Evolutionary conservation across 495 filamentous ascomycete species (phyloP), one percentile per base, ranked within the genome.

Genomic region (Pyrenula aspistea): DNA sequence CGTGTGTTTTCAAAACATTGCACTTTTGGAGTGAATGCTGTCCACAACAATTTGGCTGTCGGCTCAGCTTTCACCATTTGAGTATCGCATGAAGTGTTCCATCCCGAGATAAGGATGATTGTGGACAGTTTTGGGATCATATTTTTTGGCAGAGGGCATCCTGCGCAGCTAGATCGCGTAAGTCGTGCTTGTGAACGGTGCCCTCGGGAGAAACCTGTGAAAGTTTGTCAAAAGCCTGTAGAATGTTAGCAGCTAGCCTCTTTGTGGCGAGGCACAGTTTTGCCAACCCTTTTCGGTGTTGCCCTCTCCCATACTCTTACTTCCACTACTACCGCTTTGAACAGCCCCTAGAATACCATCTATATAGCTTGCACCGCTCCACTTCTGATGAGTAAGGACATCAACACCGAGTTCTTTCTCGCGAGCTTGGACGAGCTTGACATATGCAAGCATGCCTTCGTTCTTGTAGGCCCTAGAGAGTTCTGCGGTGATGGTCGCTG

Each of bases 301-400:
- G 0, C 87, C 87, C 55, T 88, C 85, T 0, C 87, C 87, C 87
- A 91, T 89, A 66, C 86, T 86, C 77, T 81, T 89, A 65, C 78
- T 88, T 53, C 81, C 78, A 60, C 83, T 87, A 68, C 88, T 95
- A 12, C 93, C 91, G 63, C 88, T 95, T 72, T 95, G 89, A 59
- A 97, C 92, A 1, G 87, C 83, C 1, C 92, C 91, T 25, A 98
- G 63, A 31, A 98, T 93, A 1, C 90, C 92, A 72, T 98, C 93
- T 57, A 97, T 84, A 65, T 96, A 96, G 19, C 74, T 75, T 0
- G 93, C 93, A 11, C 93, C 93, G 63, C 90, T 95, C 92, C 93
- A 98, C 64, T 94, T 96, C 77, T 98, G 93, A 68, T 98, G 93
- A 25, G 92, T 98, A 57, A 98, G 75, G 15, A 98, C 93, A 65